These are phyloP conservation scores for Rickenella mellea DNA, from an alignment of 768 basidiomycete genomes.

Conservation along the genomic window DNA sequence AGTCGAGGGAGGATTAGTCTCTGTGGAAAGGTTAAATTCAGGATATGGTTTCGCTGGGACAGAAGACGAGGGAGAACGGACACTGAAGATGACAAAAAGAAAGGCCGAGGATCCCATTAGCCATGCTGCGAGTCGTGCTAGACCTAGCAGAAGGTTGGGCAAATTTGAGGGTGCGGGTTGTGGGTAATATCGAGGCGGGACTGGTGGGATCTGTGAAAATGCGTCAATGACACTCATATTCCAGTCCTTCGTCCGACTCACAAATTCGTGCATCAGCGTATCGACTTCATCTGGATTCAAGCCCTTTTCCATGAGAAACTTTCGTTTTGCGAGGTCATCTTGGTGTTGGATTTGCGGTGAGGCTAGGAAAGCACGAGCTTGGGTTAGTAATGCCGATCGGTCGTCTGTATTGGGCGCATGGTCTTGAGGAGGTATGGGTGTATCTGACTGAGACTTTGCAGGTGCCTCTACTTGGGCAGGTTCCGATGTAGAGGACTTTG, in stretches of 20 bases:
- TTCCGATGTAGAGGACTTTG: background rate
- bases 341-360: slow-evolving; percentile 59
- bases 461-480: background rate
- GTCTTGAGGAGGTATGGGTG: background rate
- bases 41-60: background rate
- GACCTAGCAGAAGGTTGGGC: slow-evolving; percentile 54
- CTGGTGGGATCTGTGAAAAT: slow-evolving; percentile 27
- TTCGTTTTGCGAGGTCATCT: slow-evolving; percentile 43
- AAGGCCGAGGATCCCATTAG: slow-evolving; percentile 52
- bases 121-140: slow-evolving; percentile 55
- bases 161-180: slow-evolving; percentile 59
- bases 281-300: slow-evolving; percentile 53
- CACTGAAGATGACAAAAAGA: slow-evolving; percentile 56
- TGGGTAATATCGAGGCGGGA: slow-evolving; percentile 72
- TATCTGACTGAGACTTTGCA: background rate
- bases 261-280: slow-evolving; percentile 44
- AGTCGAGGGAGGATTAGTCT: slow-evolving; percentile 63
- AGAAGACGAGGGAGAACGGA: slow-evolving; percentile 23
- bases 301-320: slow-evolving; percentile 65
- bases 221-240: slow-evolving; percentile 15
- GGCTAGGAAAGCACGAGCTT: slow-evolving; percentile 53
- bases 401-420: background rate
- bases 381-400: slow-evolving; percentile 19
- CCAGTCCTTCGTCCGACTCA: slow-evolving; percentile 15
- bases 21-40: slow-evolving; percentile 24